Evolutionary conservation across 345 rosid genomes (phyloP), one percentile per base, ranked within the genome.

Genomic region (Rhodomyrtus tomentosa): DNA sequence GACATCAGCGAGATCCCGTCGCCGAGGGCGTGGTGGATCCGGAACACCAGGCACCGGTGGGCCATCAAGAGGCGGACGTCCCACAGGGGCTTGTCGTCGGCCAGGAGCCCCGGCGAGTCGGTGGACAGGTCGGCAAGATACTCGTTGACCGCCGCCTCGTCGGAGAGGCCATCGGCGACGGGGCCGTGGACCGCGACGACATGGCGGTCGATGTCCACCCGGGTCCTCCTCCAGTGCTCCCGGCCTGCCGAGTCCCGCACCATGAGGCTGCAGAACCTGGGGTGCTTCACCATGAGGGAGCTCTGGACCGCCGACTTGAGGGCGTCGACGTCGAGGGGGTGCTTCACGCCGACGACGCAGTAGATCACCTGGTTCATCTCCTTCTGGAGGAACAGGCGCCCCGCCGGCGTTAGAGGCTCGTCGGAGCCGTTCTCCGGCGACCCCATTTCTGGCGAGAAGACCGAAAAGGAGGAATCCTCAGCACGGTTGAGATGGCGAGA

Each of bases 1-100:
- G 95, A 90, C 91, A 90, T 87, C 85, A 93, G 80, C 56, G 93
- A 92, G 22, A 91, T 86, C 82, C 95, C 95, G 16, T 94, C 94
- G 0, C 97, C 95, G 9, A 94, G 83, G 3, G 94, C 90, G 59
- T 93, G 93, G 51, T 94, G 95, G 52, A 93, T 62, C 85, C 97
- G 82, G 58, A 93, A 74, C 22, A 94, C 85, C 24, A 49, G 15
- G 54, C 93, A 89, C 36, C 82, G 86, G 14, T 87, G 89, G 8
- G 87, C 88, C 83, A 11, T 18, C 85, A 93, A 29, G 40, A 93
- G 22, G 58, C 92, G 94, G 53, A 92, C 18, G 42, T 93, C 96
- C 94, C 96, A 92, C 86, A 93, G 83, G 4, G 94, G 96, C 82
- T 92, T 92, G 53, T 92, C 90, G 4, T 25, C 16, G 20, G 87